Evolutionary conservation across 495 filamentous ascomycete species (phyloP).

Genomic region (Hyaloscypha variabilis): DNA sequence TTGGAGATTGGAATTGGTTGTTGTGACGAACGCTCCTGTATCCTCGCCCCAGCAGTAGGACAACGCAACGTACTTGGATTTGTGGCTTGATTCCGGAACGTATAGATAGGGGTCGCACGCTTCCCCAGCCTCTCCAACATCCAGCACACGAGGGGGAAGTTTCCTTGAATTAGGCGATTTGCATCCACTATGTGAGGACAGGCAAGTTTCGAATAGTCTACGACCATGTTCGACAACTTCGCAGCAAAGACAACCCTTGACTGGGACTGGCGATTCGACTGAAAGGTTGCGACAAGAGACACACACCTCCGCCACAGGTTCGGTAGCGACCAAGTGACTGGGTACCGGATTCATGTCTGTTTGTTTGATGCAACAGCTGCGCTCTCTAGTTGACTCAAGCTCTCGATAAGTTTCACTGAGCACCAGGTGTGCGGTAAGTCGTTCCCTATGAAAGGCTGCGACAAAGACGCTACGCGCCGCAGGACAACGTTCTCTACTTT

Average conservation of each 20-base stretch:
- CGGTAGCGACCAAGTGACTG: no score
- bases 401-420: no score
- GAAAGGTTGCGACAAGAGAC: no score
- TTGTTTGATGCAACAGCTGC: no score
- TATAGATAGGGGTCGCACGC: neutral
- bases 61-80: neutral
- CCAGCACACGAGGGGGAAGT: neutral
- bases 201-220: neutral
- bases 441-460: no score
- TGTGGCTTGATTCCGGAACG: neutral
- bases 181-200: neutral
- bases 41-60: slow-evolving; percentile 2
- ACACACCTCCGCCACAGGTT: no score
- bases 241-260: neutral
- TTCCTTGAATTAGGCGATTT: neutral
- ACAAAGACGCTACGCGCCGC: no score
- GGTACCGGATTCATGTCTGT: no score
- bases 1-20: neutral
- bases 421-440: no score
- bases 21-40: neutral
- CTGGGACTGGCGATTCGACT: neutral
- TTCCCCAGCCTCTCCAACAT: neutral
- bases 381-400: no score
- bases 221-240: neutral
- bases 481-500: no score